phyloP scores from a whole-genome alignment of 2,329 filamentous ascomycete genomes.

The Trichophyton benhamiae region DNA sequence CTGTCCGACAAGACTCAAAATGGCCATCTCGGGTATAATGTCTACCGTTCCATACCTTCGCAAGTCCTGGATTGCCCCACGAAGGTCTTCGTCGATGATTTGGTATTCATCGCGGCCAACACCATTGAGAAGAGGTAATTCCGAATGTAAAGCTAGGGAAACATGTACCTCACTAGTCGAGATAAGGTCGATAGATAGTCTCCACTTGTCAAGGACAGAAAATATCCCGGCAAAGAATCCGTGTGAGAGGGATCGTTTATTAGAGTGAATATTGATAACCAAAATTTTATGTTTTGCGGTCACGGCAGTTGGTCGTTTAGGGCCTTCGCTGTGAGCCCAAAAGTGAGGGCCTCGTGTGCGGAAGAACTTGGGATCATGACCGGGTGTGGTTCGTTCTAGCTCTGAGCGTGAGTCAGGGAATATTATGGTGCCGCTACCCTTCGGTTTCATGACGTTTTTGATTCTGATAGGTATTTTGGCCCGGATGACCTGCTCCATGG shows the following conservation, averaged over 20 bases:
- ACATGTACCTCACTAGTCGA: constrained; percentile 95
- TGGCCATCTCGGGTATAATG: constrained; percentile 83
- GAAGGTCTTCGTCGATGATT: constrained; percentile 52
- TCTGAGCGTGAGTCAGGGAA: constrained; percentile 58
- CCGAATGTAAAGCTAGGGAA: constrained; percentile 87
- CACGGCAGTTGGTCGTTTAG: constrained; percentile 72
- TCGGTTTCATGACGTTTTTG: constrained; percentile 58
- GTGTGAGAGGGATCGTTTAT: constrained; percentile 90
- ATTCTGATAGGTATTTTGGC: constrained; percentile 55
- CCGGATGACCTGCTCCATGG: constrained; percentile 80
- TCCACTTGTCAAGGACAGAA: constrained; percentile 72
- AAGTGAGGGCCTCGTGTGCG: constrained; percentile 37
- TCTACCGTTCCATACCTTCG: constrained; percentile 78
- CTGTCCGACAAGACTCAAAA: constrained; percentile 83
- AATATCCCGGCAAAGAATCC: constrained; percentile 94
- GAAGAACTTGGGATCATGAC: constrained; percentile 47
- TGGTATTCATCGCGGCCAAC: constrained; percentile 37
- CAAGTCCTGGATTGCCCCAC: constrained; percentile 57
- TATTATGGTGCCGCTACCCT: constrained; percentile 50
- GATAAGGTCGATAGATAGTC: constrained; percentile 88
- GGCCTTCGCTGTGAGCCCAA: constrained; percentile 41
- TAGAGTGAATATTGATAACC: constrained; percentile 95
- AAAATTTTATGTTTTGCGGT: constrained; percentile 97
- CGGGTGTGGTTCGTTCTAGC: constrained; percentile 37
- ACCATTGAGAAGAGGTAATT: constrained; percentile 43